Evolutionary conservation across 2,329 filamentous ascomycete species (phyloP), one percentile per base, ranked within the genome.

Genomic region (Pseudogymnoascus sp.): DNA sequence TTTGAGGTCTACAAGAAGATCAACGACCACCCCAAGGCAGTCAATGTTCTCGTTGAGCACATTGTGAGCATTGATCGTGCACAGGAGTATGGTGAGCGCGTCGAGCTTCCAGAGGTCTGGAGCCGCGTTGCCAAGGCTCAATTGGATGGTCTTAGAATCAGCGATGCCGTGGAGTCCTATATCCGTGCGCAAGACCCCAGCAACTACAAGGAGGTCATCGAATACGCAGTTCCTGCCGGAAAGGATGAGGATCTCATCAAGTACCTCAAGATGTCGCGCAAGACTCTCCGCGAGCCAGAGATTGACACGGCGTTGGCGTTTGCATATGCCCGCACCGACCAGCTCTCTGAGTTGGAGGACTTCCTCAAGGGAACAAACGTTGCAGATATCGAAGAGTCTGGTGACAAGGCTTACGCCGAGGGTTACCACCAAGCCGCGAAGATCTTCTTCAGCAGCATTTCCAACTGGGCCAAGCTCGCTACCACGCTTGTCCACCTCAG

Each of bases 1-100:
- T 97, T 99, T 69, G 91, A 97, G 78, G 94, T 99, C 69, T 96
- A 92, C 83, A 97, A 97, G 86, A 99, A 99, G 84, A 90, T 92
- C 68, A 87, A 89, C 72, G 92, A 96, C 77, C 92, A 96, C 75
- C 81, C 84, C 62, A 89, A 90, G 59, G 94, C 95, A 30, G 90
- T 90, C 69, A 89, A 93, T 67, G 94, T 99, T 30, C 86, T 99
- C 4, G 90, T 99, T 25, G 94, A 99, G 72, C 88, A 99, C 72
- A 87, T 99, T 70, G 93, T 99, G 72, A 97, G 92, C 82, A 97
- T 99, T 70, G 95, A 99, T 74, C 90, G 94, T 66, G 94, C 94
- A 4, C 92, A 96, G 72, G 91, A 92, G 42, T 99, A 94, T 72
- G 95, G 94, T 16, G 94, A 99, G 72, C 89, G 92, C 66, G 90